phyloP scores from a whole-genome alignment of 2,329 filamentous ascomycete genomes.

The Claviceps cyperi region DNA sequence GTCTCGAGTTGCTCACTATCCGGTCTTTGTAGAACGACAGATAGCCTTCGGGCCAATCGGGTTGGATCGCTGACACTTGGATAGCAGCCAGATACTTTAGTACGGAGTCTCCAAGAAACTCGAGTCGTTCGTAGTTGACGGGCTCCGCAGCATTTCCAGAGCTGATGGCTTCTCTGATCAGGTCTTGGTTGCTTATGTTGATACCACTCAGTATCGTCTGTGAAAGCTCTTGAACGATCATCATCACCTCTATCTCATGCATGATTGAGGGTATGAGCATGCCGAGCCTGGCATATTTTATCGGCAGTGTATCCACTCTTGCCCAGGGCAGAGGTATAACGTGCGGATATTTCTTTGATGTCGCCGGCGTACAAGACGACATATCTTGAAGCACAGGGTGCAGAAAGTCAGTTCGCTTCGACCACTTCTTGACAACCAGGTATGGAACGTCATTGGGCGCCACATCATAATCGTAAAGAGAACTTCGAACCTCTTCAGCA shows the following conservation, averaged over 20 bases:
- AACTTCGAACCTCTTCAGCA: slow-evolving; percentile 22
- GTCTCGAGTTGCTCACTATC: slow-evolving; percentile 60
- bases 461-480: slow-evolving; percentile 21
- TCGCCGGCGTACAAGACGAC: slow-evolving; percentile 7
- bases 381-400: slow-evolving; percentile 20
- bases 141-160: slow-evolving; percentile 44
- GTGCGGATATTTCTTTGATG: slow-evolving; percentile 27
- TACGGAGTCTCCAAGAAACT: slow-evolving; percentile 75
- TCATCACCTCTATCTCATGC: slow-evolving; percentile 49
- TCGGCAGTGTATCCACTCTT: slow-evolving; percentile 31
- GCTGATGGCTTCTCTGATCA: slow-evolving; percentile 56
- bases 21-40: slow-evolving; percentile 53
- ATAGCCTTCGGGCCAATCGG: slow-evolving; percentile 61
- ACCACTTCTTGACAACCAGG: slow-evolving; percentile 32
- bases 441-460: slow-evolving; percentile 33
- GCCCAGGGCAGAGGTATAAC: slow-evolving; percentile 34
- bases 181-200: slow-evolving; percentile 34
- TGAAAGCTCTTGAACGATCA: slow-evolving; percentile 47
- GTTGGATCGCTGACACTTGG: slow-evolving; percentile 45
- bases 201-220: slow-evolving; percentile 23
- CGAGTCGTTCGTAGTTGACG: slow-evolving; percentile 66
- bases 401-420: slow-evolving; percentile 45
- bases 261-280: slow-evolving; percentile 60
- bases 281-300: slow-evolving; percentile 32
- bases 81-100: slow-evolving; percentile 61